Evolutionary conservation across 2,329 filamentous ascomycete genomes (phyloP), one percentile per base, ranked within the genome.

Genomic region (Penicillium sp.): DNA sequence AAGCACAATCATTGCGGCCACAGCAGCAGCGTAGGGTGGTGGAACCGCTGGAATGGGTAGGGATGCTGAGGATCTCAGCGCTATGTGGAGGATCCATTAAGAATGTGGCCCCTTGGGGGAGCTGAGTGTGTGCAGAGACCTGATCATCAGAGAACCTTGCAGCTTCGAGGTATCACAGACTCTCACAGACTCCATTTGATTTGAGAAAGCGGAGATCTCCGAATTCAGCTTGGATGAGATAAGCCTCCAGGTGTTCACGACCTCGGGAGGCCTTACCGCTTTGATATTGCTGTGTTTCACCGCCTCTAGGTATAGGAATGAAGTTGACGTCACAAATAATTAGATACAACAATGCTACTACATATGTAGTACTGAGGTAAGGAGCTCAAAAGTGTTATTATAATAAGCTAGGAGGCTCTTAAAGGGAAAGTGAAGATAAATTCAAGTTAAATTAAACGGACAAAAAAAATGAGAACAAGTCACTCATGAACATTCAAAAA

Each of bases 1-100:
- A 91, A 66, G 87, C 84, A 76, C 93, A 97, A 69, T 91, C 87
- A 61, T 81, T 73, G 64, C 86, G 87, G 56, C 92, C 93, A 78
- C 93, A 99, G 78, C 93, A 99, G 81, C 94, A 97, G 56, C 70
- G 69, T 49, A 77, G 67, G 41, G 67, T 63, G 40, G 68, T 61
- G 19, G 67, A 64, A 43, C 62, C 50, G 31, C 61, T 62, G 19
- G 66, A 68, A 59, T 73, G 67, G 55, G 69, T 69, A 52, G 69
- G 71, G 71, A 73, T 73, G 69, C 66, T 70, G 60, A 69, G 62
- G 27, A 58, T 60, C 59, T 57, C 62, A 58, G 62, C 53, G 58
- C 61, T 67, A 70, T 69, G 65, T 56, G 63, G 60, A 53, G 50
- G 49, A 66, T 71, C 70, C 70, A 71, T 71, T 59, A 63, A 62